Evolutionary conservation across 768 basidiomycete species (phyloP), one percentile per base, ranked within the genome.

Genomic region (Boletales sp.): DNA sequence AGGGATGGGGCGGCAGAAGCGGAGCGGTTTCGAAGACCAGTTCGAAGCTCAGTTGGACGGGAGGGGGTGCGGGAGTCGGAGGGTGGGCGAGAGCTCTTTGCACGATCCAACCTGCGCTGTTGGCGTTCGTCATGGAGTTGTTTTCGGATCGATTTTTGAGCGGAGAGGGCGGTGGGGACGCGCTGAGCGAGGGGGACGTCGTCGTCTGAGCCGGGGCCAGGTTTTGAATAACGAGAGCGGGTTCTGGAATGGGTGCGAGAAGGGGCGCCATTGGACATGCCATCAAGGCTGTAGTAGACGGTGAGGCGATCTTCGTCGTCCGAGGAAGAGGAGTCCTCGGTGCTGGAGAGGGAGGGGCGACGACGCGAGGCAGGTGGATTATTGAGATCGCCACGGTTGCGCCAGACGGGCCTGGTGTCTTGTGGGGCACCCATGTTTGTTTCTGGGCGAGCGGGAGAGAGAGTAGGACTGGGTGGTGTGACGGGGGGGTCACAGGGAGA

Each of bases 141-240:
- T 40, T 75, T 73, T 17, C 89, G 80, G 47, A 95, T 88, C 6
- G 86, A 83, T 58, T 81, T 83, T 60, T 95, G 93, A 10, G 90
- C 92, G 4, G 75, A 79, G 50, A 95, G 69, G 4, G 93, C 93
- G 1, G 83, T 85, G 5, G 92, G 93, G 48, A 92, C 90, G 30
- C 84, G 76, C 55, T 80, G 82, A 3, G 91, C 93, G 14, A 95
- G 76, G 1, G 93, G 93, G 1, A 92, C 73, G 57, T 95, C 86
- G 63, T 95, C 92, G 47, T 89, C 83, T 35, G 78, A 74, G 30
- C 68, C 69, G 31, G 65, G 63, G 43, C 55, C 66, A 28, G 55
- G 10, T 48, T 40, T 58, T 43, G 60, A 55, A 49, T 40, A 53
- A 41, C 49, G 64, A 47, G 60, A 59, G 38, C 48, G 58, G 13